Base-by-base conservation (phyloP, 2,329 filamentous ascomycete genomes). In the Fusarium sulawesiense region DNA sequence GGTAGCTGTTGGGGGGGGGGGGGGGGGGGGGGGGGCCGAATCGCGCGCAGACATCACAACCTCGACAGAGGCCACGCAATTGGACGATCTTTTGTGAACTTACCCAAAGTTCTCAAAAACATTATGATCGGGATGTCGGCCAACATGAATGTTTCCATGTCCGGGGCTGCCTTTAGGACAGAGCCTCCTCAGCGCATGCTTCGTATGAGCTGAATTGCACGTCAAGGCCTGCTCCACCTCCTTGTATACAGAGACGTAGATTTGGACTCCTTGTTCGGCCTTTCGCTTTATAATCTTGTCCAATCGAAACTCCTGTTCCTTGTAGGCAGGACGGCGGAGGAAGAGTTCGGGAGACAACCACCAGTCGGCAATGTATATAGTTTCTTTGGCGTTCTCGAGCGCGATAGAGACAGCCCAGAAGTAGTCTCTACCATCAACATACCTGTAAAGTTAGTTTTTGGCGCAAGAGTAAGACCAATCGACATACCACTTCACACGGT, bases 321-420 rank as follows among this genome's bases (percentile, higher is more conserved):
- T 87, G 71, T 91, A 91, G 0, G 96, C 93, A 2, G 96, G 94
- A 21, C 96, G 87, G 40, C 96, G 89, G 67, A 99, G 80, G 80
- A 95, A 97, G 67, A 96, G 81, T 80, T 96, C 93, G 0, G 93
- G 96, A 6, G 93, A 97, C 16, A 98, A 83, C 96, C 96, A 98
- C 96, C 95, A 99, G 77, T 98, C 96, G 64, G 87, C 92, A 71
- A 99, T 97, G 80, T 98, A 99, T 73, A 99, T 98, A 47, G 92
- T 91, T 81, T 98, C 95, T 76, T 92, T 92, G 40, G 96, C 96
- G 64, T 90, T 86, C 69, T 98, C 94, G n/a, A 98, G 85, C 0
- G 94, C 95, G 34, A 91, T 89, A 0, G 94, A 97, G 13, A 99
- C 94, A 20, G 96, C 89, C 91, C 94, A 97, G 79, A 96, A 97